Conservation (phyloP, 2,329 filamentous ascomycete species). For the Aureobasidium namibiae region DNA sequence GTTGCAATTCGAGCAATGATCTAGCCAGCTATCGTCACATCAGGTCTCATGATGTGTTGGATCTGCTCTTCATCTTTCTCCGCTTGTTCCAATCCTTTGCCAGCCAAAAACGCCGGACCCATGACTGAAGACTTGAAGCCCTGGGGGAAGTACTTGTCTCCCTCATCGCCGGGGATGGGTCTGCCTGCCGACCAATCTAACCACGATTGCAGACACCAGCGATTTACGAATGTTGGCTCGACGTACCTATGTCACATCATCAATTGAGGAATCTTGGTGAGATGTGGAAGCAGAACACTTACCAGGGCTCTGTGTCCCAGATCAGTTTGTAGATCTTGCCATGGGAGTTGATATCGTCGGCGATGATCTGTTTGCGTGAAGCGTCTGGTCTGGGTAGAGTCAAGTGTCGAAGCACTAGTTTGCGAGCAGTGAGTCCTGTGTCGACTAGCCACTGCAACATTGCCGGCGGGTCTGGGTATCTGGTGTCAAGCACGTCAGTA, state of each 20-base stretch:
- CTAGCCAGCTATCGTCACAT: not conserved
- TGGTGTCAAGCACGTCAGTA: not conserved
- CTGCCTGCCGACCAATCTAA: conserved; percentile 38
- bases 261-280: not conserved
- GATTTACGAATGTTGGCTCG: conserved; percentile 50
- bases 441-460: conserved; percentile 35
- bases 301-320: conserved; percentile 59
- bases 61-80: conserved; percentile 17
- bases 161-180: conserved; percentile 41
- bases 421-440: conserved; percentile 43
- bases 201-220: conserved; percentile 53
- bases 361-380: conserved; percentile 31
- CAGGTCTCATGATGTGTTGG: not conserved
- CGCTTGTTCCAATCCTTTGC: conserved; percentile 32
- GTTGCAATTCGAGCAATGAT: not conserved
- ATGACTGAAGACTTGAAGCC: conserved; percentile 53
- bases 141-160: conserved; percentile 38
- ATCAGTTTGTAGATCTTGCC: conserved; percentile 43
- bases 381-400: conserved; percentile 48
- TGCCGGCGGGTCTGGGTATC: conserved; percentile 31
- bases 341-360: conserved; percentile 41
- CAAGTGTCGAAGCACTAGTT: conserved; percentile 50
- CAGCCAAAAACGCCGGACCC: conserved; percentile 50
- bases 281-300: conserved; percentile 23
- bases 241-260: conserved; percentile 27